Evolutionary conservation across 1,284 basidiomycete species (phyloP).

Genomic region (Cutaneotrichosporon sp.): DNA sequence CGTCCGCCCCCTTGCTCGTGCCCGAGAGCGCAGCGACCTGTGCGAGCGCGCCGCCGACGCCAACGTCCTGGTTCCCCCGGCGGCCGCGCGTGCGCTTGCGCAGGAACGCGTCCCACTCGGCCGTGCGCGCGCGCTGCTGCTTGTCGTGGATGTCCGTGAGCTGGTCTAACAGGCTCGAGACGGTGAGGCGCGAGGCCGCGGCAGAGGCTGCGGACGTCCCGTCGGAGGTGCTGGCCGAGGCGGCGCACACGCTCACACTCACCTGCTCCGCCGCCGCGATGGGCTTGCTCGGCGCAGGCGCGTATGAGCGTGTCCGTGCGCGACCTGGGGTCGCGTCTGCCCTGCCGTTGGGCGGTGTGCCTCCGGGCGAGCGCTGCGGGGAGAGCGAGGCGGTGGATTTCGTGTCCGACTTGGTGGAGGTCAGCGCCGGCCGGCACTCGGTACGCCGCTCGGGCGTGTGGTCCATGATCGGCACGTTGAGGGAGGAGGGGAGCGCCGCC

Average conservation of each 20-base stretch:
- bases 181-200: conserved; percentile 61
- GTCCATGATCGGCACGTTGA: conserved; percentile 10
- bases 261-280: conserved; percentile 46
- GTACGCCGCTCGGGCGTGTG: not conserved
- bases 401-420: not conserved
- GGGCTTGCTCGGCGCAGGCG: conserved; percentile 52
- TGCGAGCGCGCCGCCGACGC: conserved; percentile 21
- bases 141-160: conserved; percentile 83
- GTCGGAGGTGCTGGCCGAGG: too few relatives aligned
- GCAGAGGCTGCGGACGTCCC: conserved; percentile 13
- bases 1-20: conserved; percentile 65
- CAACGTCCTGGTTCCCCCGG: conserved; percentile 20
- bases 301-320: conserved; percentile 28
- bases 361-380: conserved; percentile 4
- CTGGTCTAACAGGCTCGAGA: conserved; percentile 74
- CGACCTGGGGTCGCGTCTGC: not conserved
- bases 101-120: conserved; percentile 88
- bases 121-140: conserved; percentile 70
- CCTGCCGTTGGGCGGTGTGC: conserved; percentile 5
- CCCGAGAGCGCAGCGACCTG: conserved; percentile 53
- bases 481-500: conserved; percentile 2
- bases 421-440: not conserved
- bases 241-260: conserved; percentile 46
- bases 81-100: conserved; percentile 41
- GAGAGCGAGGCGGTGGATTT: conserved; percentile 8